A percentile compares a stretch with the other conserved stretches of the same genome.
Conservation (phyloP, 2,329 filamentous ascomycete species). For the Nannizzia gypsea region DNA sequence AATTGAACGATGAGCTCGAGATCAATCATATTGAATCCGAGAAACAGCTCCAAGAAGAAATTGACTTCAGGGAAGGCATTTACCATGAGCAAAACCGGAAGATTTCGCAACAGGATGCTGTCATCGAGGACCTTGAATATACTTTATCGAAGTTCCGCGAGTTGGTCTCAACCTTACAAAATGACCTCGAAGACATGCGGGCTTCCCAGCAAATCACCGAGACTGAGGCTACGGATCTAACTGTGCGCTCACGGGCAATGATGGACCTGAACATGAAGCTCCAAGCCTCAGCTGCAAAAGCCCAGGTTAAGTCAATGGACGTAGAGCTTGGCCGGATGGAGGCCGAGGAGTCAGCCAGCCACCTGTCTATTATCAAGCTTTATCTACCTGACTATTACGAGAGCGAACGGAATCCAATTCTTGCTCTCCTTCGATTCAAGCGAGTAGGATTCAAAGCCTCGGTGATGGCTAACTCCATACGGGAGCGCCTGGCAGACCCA, state of each 20-base stretch:
- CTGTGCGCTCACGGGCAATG: conserved; percentile 79
- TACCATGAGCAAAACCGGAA: conserved; percentile 71
- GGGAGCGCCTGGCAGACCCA: conserved; percentile 61
- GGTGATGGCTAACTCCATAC: conserved; percentile 64
- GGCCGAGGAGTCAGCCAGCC: conserved; percentile 76
- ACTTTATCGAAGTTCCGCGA: conserved; percentile 81
- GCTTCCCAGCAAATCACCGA: conserved; percentile 88
- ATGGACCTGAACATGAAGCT: conserved; percentile 94
- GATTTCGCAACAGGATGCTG: conserved; percentile 62
- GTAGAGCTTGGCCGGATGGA: conserved; percentile 77
- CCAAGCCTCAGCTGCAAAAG: conserved; percentile 77
- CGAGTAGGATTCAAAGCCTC: conserved; percentile 79
- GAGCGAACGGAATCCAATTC: conserved; percentile 70
- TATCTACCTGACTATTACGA: conserved; percentile 81
- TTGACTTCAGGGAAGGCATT: conserved; percentile 75
- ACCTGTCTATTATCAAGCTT: conserved; percentile 75
- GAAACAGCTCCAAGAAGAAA: conserved; percentile 85
- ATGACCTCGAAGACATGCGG: conserved; percentile 80
- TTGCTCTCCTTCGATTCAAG: conserved; percentile 78
- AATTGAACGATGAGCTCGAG: conserved; percentile 90
- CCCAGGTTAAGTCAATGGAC: conserved; percentile 88
- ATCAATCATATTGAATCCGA: conserved; percentile 86
- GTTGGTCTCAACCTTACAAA: conserved; percentile 72
- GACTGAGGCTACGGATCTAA: conserved; percentile 81
- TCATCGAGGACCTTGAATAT: conserved; percentile 78